phyloP scores from a whole-genome alignment of 23 red algal genomes.

The Gracilaria domingensis region DNA sequence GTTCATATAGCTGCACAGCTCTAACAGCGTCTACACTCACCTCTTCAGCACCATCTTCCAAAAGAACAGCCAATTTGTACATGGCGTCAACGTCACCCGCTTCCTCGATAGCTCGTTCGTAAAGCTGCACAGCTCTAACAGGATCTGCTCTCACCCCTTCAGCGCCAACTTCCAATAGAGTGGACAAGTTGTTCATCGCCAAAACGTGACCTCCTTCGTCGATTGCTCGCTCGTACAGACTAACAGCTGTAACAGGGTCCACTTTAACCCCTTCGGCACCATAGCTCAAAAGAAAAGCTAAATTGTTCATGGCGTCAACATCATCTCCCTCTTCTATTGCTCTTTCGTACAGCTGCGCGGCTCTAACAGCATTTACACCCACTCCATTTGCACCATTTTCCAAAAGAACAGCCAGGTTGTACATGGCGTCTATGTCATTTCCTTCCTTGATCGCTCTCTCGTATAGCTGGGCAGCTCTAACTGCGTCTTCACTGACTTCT shows the following conservation, averaged over 20 bases:
- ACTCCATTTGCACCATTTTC: neutral
- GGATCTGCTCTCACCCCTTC: no score
- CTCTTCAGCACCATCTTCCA: no score
- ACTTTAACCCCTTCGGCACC: neutral
- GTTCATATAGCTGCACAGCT: no score
- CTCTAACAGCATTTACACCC: neutral
- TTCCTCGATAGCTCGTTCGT: no score
- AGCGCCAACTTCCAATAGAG: no score
- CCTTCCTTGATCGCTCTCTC: neutral
- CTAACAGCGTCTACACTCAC: no score
- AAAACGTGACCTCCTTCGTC: no score
- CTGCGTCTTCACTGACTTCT: neutral
- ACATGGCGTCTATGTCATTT: neutral
- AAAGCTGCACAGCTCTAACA: no score
- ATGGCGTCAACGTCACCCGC: no score
- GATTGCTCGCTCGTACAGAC: neutral
- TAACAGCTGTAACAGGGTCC: neutral
- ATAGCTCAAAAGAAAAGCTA: neutral
- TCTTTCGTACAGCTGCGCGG: neutral
- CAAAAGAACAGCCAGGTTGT: neutral
- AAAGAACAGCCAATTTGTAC: no score
- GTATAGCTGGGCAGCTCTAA: no score
- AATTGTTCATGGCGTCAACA: neutral
- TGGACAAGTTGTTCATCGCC: no score
- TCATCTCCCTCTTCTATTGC: neutral